Percentiles rank a stretch among this genome's conserved stretches.
These are phyloP conservation scores for Boeremia lycopersici DNA, from an alignment of 2,329 filamentous ascomycete species.

Conservation along the genomic window DNA sequence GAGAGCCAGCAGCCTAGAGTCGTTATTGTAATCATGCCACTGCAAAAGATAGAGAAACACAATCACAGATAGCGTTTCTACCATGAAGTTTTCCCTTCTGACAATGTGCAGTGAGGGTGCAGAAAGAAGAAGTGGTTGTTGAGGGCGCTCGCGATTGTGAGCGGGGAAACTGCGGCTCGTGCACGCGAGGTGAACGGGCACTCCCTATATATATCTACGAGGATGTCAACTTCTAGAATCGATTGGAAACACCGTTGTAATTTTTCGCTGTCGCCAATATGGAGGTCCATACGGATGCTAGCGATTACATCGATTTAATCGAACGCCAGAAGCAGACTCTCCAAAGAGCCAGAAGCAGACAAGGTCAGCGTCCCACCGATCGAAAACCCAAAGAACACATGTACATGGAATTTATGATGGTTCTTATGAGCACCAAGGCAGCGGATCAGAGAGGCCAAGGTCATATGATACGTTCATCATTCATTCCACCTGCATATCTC, in stretches of 20 bases:
- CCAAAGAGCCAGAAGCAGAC: not conserved
- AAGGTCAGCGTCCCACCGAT: not conserved
- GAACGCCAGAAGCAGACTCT: not conserved
- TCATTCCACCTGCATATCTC: constrained; percentile 27
- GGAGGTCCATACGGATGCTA: not conserved
- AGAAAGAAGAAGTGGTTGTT: too few species aligned
- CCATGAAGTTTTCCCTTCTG: too few species aligned
- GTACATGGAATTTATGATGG: not conserved
- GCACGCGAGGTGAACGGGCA: too few species aligned
- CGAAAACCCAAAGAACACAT: not conserved
- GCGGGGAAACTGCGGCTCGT: too few species aligned
- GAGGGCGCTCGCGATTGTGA: too few species aligned
- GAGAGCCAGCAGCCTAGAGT: too few species aligned
- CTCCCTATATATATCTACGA: not conserved
- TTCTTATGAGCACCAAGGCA: not conserved
- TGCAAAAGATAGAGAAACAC: too few species aligned
- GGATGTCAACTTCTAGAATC: not conserved
- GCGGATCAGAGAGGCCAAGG: not conserved
- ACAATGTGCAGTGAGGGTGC: too few species aligned
- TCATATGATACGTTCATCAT: constrained; percentile 12
- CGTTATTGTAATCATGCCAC: too few species aligned
- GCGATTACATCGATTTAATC: not conserved
- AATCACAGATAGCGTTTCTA: too few species aligned
- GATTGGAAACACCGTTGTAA: not conserved
- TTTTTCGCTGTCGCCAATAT: not conserved